A percentile compares a stretch with the other conserved stretches of the same genome.
These are phyloP conservation scores for Terfezia boudieri DNA, from an alignment of 495 filamentous ascomycete genomes.

Conservation along the genomic window DNA sequence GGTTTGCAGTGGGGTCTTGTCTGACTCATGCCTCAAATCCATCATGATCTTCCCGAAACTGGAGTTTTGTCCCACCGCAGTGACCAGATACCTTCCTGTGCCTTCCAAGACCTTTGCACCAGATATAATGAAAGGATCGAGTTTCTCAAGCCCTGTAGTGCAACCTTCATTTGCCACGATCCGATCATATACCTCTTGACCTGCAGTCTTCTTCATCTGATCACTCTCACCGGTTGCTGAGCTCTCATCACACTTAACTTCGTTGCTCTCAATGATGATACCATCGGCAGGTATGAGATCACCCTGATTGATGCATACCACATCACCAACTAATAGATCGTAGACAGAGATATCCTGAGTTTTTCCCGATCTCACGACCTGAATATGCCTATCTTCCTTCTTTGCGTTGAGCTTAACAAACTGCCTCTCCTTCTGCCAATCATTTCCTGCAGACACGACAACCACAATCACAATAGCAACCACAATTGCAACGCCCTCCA, in stretches of 20 bases:
- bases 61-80: constrained; percentile 68
- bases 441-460: constrained; percentile 49
- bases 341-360: constrained; percentile 47
- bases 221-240: constrained; percentile 75
- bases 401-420: constrained; percentile 59
- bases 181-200: constrained; percentile 47
- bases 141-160: constrained; percentile 34
- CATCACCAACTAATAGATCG: constrained; percentile 49
- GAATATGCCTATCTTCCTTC: constrained; percentile 62
- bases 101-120: constrained; percentile 85
- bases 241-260: constrained; percentile 62
- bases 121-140: constrained; percentile 88
- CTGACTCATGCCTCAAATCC: constrained; percentile 69
- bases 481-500: constrained; percentile 60
- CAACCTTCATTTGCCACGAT: constrained; percentile 56
- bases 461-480: constrained; percentile 58
- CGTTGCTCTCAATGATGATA: constrained; percentile 46
- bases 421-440: constrained; percentile 59
- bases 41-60: constrained; percentile 85
- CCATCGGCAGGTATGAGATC: constrained; percentile 60
- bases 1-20: constrained; percentile 82
- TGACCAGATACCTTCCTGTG: constrained; percentile 67
- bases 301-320: constrained; percentile 51
- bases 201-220: constrained; percentile 45
- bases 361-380: constrained; percentile 54